Conservation (phyloP, 257 asterid genomes). For the Salvia miltiorrhiza region DNA sequence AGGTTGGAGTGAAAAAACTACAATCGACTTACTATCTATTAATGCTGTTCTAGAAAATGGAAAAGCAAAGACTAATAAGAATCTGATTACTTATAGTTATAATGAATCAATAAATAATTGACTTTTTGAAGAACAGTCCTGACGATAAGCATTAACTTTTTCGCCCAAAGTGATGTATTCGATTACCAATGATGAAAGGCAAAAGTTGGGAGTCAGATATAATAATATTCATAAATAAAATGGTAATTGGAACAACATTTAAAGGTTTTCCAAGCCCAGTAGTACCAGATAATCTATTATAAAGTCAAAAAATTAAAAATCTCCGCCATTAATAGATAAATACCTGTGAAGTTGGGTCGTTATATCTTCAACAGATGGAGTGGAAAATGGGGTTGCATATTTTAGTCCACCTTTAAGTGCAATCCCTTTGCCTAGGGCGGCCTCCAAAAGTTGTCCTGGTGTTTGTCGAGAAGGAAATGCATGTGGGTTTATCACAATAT, state of each 20-base stretch:
- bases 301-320: neutral
- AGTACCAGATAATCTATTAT: neutral
- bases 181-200: neutral
- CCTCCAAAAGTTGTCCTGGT: slow-evolving; percentile 89
- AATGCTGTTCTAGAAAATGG: neutral
- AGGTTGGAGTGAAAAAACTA: neutral
- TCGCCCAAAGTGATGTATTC: neutral
- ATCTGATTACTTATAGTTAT: neutral
- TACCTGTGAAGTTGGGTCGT: slow-evolving; percentile 89
- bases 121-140: neutral
- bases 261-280: neutral
- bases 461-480: slow-evolving; percentile 98
- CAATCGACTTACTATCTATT: neutral
- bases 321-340: neutral
- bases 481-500: slow-evolving; percentile 90
- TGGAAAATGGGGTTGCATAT: slow-evolving; percentile 88
- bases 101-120: neutral
- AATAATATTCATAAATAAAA: neutral
- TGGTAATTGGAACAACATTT: neutral
- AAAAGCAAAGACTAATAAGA: neutral
- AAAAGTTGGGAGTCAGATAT: too few relatives aligned
- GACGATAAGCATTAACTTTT: neutral
- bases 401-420: slow-evolving; percentile 71
- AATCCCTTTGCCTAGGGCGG: slow-evolving; percentile 88
- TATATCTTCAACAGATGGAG: slow-evolving; percentile 69